Conservation (phyloP, 768 basidiomycete genomes). For the Pisolithus tinctorius region DNA sequence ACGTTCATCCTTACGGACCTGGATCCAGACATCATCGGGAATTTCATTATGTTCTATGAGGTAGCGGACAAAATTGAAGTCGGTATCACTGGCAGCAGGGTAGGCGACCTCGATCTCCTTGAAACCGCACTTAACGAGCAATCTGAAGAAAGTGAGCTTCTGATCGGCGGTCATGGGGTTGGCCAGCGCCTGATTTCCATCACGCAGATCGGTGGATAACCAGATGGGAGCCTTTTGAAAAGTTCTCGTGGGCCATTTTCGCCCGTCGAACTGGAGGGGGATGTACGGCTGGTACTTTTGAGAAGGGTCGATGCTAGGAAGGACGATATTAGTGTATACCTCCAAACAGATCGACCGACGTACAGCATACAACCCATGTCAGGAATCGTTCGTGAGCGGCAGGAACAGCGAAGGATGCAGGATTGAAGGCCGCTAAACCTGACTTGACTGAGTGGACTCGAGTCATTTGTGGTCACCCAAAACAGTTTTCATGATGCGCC, state of each 20-base stretch:
- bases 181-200: constrained; percentile 95
- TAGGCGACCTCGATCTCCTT: constrained; percentile 99
- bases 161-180: constrained; percentile 98
- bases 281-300: constrained; percentile 87
- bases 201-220: constrained; percentile 94
- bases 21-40: constrained; percentile 94
- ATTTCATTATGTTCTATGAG: constrained; percentile 79
- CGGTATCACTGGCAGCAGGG: constrained; percentile 95
- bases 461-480: constrained; percentile 3
- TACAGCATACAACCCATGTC: constrained; percentile 67
- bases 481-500: neutral
- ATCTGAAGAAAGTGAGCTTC: constrained; percentile 86
- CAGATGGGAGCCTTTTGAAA: constrained; percentile 84
- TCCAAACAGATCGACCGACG: constrained; percentile 20
- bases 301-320: constrained; percentile 67
- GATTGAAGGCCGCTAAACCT: too few species aligned
- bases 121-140: constrained; percentile 83
- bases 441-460: neutral
- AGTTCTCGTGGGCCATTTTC: constrained; percentile 90
- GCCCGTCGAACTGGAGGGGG: constrained; percentile 67
- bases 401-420: neutral
- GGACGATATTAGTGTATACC: constrained; percentile 4
- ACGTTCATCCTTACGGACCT: constrained; percentile 48
- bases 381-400: constrained; percentile 8
- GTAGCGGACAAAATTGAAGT: constrained; percentile 87